Evolutionary conservation across 768 basidiomycete genomes (phyloP).

Genomic region (Lactarius sp.): DNA sequence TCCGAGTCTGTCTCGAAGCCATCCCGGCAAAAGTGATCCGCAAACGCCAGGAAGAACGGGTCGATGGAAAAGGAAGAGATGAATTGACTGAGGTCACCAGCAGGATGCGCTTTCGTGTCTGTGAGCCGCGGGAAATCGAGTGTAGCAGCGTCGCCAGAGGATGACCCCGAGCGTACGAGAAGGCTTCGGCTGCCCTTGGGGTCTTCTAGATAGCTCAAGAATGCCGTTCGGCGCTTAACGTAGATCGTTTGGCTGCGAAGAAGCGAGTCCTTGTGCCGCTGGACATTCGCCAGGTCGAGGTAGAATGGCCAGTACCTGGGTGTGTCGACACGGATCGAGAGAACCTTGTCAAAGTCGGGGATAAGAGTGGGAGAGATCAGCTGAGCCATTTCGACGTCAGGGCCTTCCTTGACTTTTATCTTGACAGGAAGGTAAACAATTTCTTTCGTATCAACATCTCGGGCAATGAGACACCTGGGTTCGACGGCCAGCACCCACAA

Average conservation of each 20-base stretch:
- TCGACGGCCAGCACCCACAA: conserved; percentile 96
- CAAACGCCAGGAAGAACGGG: conserved; percentile 71
- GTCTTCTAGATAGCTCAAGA: conserved; percentile 90
- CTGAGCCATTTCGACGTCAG: conserved; percentile 59
- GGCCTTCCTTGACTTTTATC: conserved; percentile 68
- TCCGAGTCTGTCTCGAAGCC: conserved; percentile 56
- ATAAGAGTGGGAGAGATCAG: conserved; percentile 91
- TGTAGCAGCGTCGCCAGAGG: conserved; percentile 76
- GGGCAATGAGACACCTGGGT: conserved; percentile 85
- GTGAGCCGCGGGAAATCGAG: conserved; percentile 80
- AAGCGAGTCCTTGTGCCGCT: conserved; percentile 63
- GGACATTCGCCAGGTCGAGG: conserved; percentile 66
- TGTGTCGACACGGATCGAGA: conserved; percentile 84
- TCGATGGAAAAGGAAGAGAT: conserved; percentile 86
- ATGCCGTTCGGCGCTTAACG: conserved; percentile 89
- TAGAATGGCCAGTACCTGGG: conserved; percentile 95
- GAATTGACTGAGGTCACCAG: conserved; percentile 75
- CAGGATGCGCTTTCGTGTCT: conserved; percentile 59
- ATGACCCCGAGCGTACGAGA: conserved; percentile 82
- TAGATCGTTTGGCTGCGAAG: conserved; percentile 77
- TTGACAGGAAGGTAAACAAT: conserved; percentile 92
- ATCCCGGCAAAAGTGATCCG: conserved; percentile 67
- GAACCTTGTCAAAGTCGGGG: conserved; percentile 77
- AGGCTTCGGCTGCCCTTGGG: conserved; percentile 89
- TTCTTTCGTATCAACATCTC: conserved; percentile 88